Base-by-base conservation (phyloP, 73 alveolate species). In the Uronychia binucleata region DNA sequence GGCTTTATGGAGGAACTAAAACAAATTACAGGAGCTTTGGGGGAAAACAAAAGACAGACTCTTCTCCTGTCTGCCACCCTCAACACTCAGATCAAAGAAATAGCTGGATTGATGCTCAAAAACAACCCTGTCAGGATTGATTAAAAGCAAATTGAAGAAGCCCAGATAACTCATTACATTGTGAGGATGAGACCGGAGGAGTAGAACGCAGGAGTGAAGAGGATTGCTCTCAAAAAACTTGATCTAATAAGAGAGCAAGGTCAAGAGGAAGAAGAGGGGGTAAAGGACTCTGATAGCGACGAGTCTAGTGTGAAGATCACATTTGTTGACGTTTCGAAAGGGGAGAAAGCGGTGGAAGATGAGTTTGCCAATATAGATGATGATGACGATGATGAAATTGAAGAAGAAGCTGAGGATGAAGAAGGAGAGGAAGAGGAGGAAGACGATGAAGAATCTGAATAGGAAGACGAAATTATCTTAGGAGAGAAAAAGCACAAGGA, bases 41-140 rank as follows among this genome's bases (percentile, higher is more conserved):
- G 67, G 19, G 67, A 19, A 77, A 35, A 81, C 27, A 95, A 95
- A 76, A 88, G 99, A 83, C 97, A 98, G 85, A 98, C 99, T 19
- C 86, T 98, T 79, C 92, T 98, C 85, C 96, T 98, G 77, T 94
- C 99, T 26, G 99, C 99, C 34, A 98, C 99, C 25, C 94, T 98
- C 59, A 98, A 94, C 79, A 95, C 97, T 60, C 91, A 93, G 78
- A 86, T 93, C 77, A 91, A 91, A 76, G 95, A 93, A 84, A 90
- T 98, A 31, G 99, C 98, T 11, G 88, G 84, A 28, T 89, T 97
- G 46, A 98, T 98, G 0, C 87, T 98, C 58, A 96, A 93, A 74
- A 90, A 95, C 74, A 46, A 46, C 67, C 67, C 67, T 11, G 67
- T 46, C 19, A 46, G 67, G 19, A 46, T 46, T 46, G 67, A 46